Percentiles rank a stretch among this genome's conserved stretches.
Evolutionary conservation across 495 filamentous ascomycete species (phyloP).

Genomic region (Podospora comata): DNA sequence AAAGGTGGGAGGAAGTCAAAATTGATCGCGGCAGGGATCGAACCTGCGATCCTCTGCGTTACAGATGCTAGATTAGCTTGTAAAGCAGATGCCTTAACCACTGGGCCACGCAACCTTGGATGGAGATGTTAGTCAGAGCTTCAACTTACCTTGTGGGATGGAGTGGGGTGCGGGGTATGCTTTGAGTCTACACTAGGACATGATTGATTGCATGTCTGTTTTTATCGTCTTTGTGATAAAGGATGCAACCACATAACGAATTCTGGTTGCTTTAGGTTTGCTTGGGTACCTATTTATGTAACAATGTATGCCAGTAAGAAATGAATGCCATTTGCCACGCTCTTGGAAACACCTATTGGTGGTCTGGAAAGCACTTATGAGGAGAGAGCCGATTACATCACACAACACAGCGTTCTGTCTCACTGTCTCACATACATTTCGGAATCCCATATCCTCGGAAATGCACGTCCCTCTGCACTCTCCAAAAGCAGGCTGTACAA

Average conservation of each 20-base stretch:
- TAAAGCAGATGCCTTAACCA: slow-evolving; percentile 45
- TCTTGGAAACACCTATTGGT: too few species aligned
- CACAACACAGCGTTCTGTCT: background rate
- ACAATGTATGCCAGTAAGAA: too few species aligned
- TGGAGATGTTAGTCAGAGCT: background rate
- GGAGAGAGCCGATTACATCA: background rate
- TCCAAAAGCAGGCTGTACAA: background rate
- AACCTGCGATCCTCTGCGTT: slow-evolving; percentile 49
- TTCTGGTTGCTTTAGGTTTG: background rate
- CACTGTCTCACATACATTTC: background rate
- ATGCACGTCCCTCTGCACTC: background rate
- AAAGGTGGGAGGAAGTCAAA: slow-evolving; percentile 11
- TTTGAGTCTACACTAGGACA: background rate
- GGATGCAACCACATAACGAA: background rate
- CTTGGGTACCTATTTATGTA: too few species aligned
- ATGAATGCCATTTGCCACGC: too few species aligned
- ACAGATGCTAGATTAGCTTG: slow-evolving; percentile 14
- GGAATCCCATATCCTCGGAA: background rate
- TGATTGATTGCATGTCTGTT: background rate
- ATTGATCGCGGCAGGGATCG: slow-evolving; percentile 49
- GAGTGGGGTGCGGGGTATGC: background rate
- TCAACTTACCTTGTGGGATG: background rate
- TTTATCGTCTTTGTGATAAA: background rate
- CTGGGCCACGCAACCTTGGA: slow-evolving; percentile 38
- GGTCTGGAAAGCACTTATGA: too few species aligned